These are phyloP conservation scores for Aspergillus saccharolyticus DNA, from an alignment of 495 filamentous ascomycete genomes.

Conservation along the genomic window DNA sequence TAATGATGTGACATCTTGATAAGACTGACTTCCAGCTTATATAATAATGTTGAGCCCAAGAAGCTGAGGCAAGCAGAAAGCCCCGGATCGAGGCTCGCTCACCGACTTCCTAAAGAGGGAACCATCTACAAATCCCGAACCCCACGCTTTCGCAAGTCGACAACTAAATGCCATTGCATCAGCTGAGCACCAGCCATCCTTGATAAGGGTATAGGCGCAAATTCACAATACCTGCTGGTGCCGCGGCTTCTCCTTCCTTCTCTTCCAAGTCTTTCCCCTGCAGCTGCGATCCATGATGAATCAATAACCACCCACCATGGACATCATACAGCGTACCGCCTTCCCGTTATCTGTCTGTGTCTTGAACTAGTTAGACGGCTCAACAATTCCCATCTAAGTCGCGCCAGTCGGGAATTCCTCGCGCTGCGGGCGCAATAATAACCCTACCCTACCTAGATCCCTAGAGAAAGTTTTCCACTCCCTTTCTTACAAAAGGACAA, in stretches of 20 bases:
- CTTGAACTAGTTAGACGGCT: neutral
- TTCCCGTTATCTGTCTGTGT: neutral
- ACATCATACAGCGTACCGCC: constrained; percentile 4
- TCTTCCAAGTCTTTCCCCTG: neutral
- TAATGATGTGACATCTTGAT: too few species aligned
- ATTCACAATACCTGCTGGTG: neutral
- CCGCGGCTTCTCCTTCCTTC: too few species aligned
- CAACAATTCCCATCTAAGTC: neutral
- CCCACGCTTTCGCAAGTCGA: constrained; percentile 13
- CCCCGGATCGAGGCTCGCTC: constrained; percentile 24
- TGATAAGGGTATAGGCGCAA: neutral
- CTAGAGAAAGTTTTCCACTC: neutral
- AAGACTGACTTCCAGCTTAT: too few species aligned
- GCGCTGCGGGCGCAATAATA: neutral
- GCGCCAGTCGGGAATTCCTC: neutral
- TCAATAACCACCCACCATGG: neutral
- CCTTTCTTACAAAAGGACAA: neutral
- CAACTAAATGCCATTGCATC: constrained; percentile 4
- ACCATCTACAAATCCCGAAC: constrained; percentile 14
- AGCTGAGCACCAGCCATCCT: constrained; percentile 4
- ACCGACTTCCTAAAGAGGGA: constrained; percentile 37
- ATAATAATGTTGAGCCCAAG: too few species aligned
- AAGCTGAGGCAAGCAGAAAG: neutral
- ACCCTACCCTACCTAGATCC: neutral
- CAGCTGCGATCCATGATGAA: neutral